Conservation (phyloP, 1,139 yeast species). For the Williopsis jadinii region DNA sequence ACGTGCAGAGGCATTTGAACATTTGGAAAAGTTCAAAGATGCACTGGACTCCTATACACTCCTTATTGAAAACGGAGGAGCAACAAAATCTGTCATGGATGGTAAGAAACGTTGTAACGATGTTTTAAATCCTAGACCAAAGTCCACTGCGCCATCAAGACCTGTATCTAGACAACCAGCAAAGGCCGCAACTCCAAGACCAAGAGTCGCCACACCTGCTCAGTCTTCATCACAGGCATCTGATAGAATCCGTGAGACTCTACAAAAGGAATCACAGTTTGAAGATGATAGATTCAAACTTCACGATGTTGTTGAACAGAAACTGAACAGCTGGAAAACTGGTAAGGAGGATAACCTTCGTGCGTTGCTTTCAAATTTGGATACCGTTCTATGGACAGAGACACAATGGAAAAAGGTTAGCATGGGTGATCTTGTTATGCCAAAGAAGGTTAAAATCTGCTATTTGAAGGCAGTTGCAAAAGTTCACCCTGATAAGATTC, state of each 20-base stretch:
- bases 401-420: conserved; percentile 58
- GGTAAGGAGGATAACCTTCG: conserved; percentile 79
- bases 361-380: conserved; percentile 61
- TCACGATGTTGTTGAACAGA: conserved; percentile 52
- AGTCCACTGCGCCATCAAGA: conserved; percentile 1
- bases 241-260: conserved; percentile 40
- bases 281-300: conserved; percentile 53
- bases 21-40: conserved; percentile 58
- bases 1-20: conserved; percentile 81
- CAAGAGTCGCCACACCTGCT: conserved; percentile 4
- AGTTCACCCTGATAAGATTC: conserved; percentile 90
- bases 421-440: conserved; percentile 72
- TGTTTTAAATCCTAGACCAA: conserved; percentile 46
- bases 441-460: conserved; percentile 81
- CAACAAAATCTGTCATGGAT: conserved; percentile 61
- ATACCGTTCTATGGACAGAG: conserved; percentile 56
- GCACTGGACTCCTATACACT: conserved; percentile 57
- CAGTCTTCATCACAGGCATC: conserved; percentile 31
- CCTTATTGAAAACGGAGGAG: conserved; percentile 61
- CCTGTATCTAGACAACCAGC: conserved; percentile 17
- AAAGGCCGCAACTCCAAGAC: conserved; percentile 5
- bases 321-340: conserved; percentile 55
- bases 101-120: conserved; percentile 76
- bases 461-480: conserved; percentile 92
- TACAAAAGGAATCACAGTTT: conserved; percentile 37